Conservation (phyloP, 352 stramenopile genomes). For the Phytophthora meadii region DNA sequence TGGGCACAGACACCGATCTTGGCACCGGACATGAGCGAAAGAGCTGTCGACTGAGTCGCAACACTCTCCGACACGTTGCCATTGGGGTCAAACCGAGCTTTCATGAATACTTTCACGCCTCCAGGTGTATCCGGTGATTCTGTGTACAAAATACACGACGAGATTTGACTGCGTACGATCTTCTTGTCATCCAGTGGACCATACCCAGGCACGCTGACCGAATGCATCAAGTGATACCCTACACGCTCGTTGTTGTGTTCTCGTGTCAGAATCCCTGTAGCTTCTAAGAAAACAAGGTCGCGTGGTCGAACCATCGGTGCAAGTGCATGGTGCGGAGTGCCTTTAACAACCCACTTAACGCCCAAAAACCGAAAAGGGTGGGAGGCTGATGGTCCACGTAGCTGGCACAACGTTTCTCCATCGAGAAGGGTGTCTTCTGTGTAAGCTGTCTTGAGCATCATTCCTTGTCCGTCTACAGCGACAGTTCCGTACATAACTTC, state of each 20-base stretch:
- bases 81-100: conserved; percentile 39
- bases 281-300: conserved; percentile 52
- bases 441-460: conserved; percentile 58
- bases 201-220: conserved; percentile 43
- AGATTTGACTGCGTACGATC: conserved; percentile 44
- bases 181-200: conserved; percentile 40
- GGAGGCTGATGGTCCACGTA: conserved; percentile 43
- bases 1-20: conserved; percentile 37
- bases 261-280: conserved; percentile 43
- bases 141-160: conserved; percentile 49
- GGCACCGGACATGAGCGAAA: conserved; percentile 33
- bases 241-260: conserved; percentile 37
- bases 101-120: conserved; percentile 46
- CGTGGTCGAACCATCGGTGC: conserved; percentile 39
- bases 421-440: conserved; percentile 60
- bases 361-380: conserved; percentile 57
- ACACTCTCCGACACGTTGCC: conserved; percentile 32
- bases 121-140: conserved; percentile 26
- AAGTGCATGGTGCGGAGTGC: conserved; percentile 28
- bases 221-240: conserved; percentile 62
- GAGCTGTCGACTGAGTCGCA: conserved; percentile 34
- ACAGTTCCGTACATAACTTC: conserved; percentile 68
- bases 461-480: conserved; percentile 50
- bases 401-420: conserved; percentile 51
- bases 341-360: conserved; percentile 60